Evolutionary conservation across 306 rosid genomes (phyloP), one percentile per base, ranked within the genome.

Genomic region (Rosa lucieae): DNA sequence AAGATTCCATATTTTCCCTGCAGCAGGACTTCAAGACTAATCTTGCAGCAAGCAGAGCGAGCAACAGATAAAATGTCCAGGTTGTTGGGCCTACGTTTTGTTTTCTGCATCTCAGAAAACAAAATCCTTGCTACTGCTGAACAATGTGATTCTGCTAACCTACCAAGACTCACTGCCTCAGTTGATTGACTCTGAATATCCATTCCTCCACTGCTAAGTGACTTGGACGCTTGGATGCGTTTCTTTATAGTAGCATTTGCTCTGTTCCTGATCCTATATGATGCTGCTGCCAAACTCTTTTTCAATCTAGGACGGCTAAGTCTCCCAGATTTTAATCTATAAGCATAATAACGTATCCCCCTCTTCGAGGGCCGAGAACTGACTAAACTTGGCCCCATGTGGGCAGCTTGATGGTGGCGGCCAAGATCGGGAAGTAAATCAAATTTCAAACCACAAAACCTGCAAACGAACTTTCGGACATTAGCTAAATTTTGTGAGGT

Each of bases 321-420:
- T 80, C 97, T 91, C 73, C 99, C 98, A 82, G 98, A 91, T 88
- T 93, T 96, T 80, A 91, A 68, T 85, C 86, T 93, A 74, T 96
- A 91, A 39, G 98, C 87, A 78, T 90, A 93, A 88, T 90, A 86
- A 35, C 93, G 94, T 78, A 96, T 84, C 48, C 99, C 99, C 82
- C 75, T 88, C 90, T 96, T 96, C 40, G 94, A 84, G 4, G 97
- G 93, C 42, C 81, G 86, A 85, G 88, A 80, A 67, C 86, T 88
- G 62, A 79, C 89, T 78, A 90, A 79, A 81, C 94, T 90, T 75
- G 94, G 89, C 68, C 92, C 98, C 98, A 93, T 96, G 78, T 96
- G 99, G 37, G 96, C 96, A 83, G 99, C 98, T 88, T 96, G 99
- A 86, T 96, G 99, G 82, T 96, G 99, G 52, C 98, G 94, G 77